Conservation (phyloP, 2,329 filamentous ascomycete genomes). For the Seiridium cupressi region DNA sequence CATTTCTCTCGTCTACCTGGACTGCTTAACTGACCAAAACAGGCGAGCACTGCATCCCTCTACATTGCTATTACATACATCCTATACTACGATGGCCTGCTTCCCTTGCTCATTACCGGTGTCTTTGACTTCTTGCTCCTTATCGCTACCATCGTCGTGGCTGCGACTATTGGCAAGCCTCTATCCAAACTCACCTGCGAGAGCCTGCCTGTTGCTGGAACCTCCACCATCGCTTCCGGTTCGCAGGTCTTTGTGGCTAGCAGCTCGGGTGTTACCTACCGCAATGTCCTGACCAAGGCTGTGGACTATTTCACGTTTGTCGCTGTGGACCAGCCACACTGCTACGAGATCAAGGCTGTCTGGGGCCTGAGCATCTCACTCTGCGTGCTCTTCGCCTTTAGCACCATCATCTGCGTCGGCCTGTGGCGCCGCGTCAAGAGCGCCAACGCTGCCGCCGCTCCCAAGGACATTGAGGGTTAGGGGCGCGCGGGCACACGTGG, state of each 20-base stretch:
- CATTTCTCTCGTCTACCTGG: not conserved
- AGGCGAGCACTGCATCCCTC: conserved; percentile 77
- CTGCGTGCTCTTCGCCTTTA: conserved; percentile 68
- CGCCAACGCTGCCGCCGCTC: conserved; percentile 21
- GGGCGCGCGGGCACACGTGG: conserved; percentile 43
- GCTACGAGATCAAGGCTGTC: conserved; percentile 80
- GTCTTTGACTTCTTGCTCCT: conserved; percentile 67
- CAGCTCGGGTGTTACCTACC: conserved; percentile 19
- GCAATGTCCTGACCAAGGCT: conserved; percentile 21
- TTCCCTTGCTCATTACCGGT: conserved; percentile 69
- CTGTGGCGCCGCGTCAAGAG: conserved; percentile 61
- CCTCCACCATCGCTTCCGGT: conserved; percentile 30
- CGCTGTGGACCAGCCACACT: conserved; percentile 59
- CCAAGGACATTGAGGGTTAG: conserved; percentile 51
- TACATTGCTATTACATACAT: conserved; percentile 81
- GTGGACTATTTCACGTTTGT: conserved; percentile 46
- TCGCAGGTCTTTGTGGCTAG: conserved; percentile 14
- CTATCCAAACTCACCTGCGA: conserved; percentile 76
- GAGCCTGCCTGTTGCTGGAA: conserved; percentile 40
- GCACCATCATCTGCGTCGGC: conserved; percentile 54
- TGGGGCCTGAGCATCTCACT: conserved; percentile 84
- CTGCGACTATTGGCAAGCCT: conserved; percentile 75
- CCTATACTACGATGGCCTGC: conserved; percentile 73
- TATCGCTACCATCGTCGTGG: conserved; percentile 74
- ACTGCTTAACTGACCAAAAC: conserved; percentile 13